A percentile compares a stretch with the other conserved stretches of the same genome.
phyloP scores from a whole-genome alignment of 139 green algal genomes.

The Zygnema circumcarinatum region DNA sequence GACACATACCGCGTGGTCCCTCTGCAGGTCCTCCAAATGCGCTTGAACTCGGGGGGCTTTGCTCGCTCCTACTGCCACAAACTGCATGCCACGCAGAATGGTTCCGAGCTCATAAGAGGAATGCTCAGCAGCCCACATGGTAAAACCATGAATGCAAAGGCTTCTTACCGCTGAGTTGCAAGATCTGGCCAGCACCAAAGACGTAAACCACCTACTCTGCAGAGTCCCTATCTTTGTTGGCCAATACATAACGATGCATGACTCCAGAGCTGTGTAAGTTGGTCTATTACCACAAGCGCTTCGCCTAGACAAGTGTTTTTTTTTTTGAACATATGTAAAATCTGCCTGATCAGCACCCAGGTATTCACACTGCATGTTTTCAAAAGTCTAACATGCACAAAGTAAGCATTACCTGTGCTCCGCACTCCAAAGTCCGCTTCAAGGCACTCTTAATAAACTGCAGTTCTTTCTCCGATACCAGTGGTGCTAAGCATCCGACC shows the following conservation, averaged over 20 bases:
- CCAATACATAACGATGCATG: no score
- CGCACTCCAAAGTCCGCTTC: not conserved
- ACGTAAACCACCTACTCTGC: not conserved
- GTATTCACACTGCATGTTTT: no score
- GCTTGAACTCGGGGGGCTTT: slow-evolving; percentile 30
- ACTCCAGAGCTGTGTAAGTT: no score
- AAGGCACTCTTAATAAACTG: slow-evolving; percentile 36
- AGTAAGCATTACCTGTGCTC: slow-evolving; percentile 14
- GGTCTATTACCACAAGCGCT: no score
- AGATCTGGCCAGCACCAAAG: not conserved
- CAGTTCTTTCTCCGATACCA: slow-evolving; percentile 31
- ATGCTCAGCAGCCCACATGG: not conserved
- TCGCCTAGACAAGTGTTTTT: no score
- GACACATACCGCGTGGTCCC: not conserved
- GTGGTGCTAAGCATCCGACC: slow-evolving; percentile 38
- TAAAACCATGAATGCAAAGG: not conserved
- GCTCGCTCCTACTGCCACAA: slow-evolving; percentile 41
- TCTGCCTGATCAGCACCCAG: no score
- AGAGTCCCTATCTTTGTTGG: not conserved
- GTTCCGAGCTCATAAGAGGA: not conserved
- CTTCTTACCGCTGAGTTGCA: not conserved
- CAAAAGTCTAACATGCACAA: no score
- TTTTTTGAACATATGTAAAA: no score
- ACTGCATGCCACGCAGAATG: slow-evolving; percentile 21
- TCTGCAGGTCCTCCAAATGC: slow-evolving; percentile 27